Base-by-base conservation (phyloP, 257 asterid species). In the Dorcoceras hygrometricum region DNA sequence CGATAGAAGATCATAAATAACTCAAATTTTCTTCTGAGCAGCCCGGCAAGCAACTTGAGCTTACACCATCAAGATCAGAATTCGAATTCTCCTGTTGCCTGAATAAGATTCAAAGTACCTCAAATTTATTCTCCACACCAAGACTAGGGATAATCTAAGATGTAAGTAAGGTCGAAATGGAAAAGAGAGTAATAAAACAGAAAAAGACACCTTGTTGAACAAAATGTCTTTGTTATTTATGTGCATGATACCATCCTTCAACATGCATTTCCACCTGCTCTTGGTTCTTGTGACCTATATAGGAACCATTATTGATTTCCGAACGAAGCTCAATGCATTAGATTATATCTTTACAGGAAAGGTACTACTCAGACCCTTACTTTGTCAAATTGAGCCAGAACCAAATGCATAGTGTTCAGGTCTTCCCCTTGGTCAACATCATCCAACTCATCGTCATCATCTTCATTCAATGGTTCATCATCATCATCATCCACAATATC, bases 221-320 rank as follows among this genome's bases (percentile, higher is more conserved):
- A 93, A 90, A 65, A 93, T 79, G 76, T 93, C 97, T 79, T 90
- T 88, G 22, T 90, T 83, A 72, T 89, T 90, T 80, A 93, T 90
- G 86, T 88, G 98, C 98, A 93, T 93, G 71, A 93, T 86, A 65
- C 98, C 98, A 75, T 88, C 89, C 87, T 90, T 90, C 77, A 93
- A 78, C 48, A 84, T 83, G 90, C 97, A 93, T 50, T 93, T 93
- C 98, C 98, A 93, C 90, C 86, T 83, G 95, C 95, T 93, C 87
- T 93, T 93, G 67, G 97, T 90, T 65, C 97, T 89, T 7, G 99
- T 93, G 64, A 93, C 97, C 97, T 90, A 62, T 58, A 69, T 24
- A 62, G 54, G 22, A 67, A 63, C 28, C 75, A 73, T 31, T 23
- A 12, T 23, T 23, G 36, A 14, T 32, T 46, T 32, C 48, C 28